Conservation (phyloP, 2,329 filamentous ascomycete genomes). For the Neofusicoccum kwambonambiense region DNA sequence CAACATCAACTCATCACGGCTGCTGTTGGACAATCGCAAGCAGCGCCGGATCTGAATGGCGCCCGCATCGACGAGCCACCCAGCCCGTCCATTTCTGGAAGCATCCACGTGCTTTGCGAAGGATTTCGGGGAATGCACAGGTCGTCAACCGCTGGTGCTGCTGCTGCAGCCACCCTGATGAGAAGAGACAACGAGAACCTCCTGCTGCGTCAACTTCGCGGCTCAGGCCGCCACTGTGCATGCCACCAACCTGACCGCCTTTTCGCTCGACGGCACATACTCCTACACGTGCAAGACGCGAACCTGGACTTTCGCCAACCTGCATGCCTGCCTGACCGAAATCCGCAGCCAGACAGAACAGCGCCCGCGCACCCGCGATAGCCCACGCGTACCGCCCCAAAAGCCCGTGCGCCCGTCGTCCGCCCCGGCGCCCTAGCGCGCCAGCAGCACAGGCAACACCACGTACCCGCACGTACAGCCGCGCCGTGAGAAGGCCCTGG, state of each 20-base stretch:
- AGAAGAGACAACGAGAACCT: neutral
- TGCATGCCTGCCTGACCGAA: neutral
- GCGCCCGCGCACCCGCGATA: neutral
- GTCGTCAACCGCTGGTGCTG: neutral
- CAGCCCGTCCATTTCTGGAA: neutral
- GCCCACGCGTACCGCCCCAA: neutral
- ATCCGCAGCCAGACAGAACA: neutral
- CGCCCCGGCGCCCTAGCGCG: neutral
- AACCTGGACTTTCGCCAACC: neutral
- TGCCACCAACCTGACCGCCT: slow-evolving; percentile 12
- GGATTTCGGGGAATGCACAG: neutral
- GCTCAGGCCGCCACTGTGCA: neutral
- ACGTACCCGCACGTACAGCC: neutral
- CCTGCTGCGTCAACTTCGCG: neutral
- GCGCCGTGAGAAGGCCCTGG: neutral
- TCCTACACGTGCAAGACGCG: neutral
- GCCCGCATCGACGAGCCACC: too few species aligned
- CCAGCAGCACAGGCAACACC: neutral
- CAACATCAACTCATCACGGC: neutral
- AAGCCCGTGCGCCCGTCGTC: neutral
- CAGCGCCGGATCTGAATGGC: too few species aligned
- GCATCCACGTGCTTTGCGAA: neutral
- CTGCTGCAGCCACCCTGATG: neutral
- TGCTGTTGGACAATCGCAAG: too few species aligned
- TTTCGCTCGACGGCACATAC: neutral